Evolutionary conservation across 1,284 basidiomycete genomes (phyloP).

Genomic region (Ganoderma lucidum): DNA sequence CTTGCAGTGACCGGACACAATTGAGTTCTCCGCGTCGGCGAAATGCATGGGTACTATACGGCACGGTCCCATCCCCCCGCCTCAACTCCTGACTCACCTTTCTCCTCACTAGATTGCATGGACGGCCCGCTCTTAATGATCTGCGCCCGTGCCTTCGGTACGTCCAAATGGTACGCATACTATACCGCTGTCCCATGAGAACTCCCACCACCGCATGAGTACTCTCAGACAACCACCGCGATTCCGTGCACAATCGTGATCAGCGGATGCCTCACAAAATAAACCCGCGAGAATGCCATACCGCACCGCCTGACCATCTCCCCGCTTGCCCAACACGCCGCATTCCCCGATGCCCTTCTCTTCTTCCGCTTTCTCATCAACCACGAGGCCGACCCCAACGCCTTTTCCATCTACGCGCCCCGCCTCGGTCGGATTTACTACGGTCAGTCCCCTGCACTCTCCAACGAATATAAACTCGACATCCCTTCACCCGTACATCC

Average conservation of each 20-base stretch:
- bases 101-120: not conserved
- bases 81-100: not conserved
- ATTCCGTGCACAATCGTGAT: conserved; percentile 1
- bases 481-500: not conserved
- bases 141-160: not conserved
- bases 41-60: not conserved
- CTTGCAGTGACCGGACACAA: not conserved
- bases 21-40: not conserved
- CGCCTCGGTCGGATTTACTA: conserved; percentile 24
- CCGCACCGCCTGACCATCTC: conserved; percentile 12
- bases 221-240: conserved; percentile 5
- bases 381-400: conserved; percentile 23
- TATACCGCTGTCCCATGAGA: not conserved
- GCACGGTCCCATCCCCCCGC: not conserved
- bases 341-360: conserved; percentile 10
- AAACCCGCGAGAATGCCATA: conserved; percentile 8
- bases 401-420: conserved; percentile 20
- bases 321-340: not conserved
- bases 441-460: conserved; percentile 7
- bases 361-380: conserved; percentile 2
- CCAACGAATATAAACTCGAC: conserved; percentile 17
- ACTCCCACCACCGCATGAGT: not conserved
- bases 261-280: conserved; percentile 20
- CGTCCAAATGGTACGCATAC: not conserved
- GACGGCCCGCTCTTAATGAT: not conserved